Evolutionary conservation across 352 stramenopile genomes (phyloP).

Genomic region (Ophiocytium majus): DNA sequence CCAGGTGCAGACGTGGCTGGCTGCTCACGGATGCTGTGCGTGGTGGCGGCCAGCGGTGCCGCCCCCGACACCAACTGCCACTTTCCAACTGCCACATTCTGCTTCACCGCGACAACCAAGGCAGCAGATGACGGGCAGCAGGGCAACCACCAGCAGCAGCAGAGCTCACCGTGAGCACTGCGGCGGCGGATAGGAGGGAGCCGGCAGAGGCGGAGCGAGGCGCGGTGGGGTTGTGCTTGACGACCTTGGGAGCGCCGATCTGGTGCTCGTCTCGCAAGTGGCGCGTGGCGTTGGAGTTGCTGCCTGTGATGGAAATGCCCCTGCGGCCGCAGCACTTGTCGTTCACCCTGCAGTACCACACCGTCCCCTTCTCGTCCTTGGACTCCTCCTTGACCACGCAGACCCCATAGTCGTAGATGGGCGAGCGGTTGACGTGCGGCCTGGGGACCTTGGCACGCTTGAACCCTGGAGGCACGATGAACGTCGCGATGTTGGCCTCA

Average conservation of each 20-base stretch:
- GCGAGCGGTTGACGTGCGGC: slow-evolving; percentile 1
- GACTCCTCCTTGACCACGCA: not conserved
- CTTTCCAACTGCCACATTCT: not conserved
- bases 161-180: not conserved
- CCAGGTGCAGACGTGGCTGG: too few relatives aligned
- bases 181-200: not conserved
- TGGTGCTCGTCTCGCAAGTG: not conserved
- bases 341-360: slow-evolving; percentile 20
- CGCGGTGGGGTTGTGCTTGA: not conserved
- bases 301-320: not conserved
- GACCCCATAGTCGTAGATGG: slow-evolving; percentile 6
- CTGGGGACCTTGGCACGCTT: not conserved
- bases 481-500: not conserved
- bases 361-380: not conserved
- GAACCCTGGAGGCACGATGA: not conserved
- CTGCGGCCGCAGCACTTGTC: not conserved
- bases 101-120: not conserved
- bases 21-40: too few relatives aligned
- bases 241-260: not conserved
- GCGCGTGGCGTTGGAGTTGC: slow-evolving; percentile 17
- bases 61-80: not conserved
- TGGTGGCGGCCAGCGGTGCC: too few relatives aligned
- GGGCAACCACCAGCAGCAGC: not conserved
- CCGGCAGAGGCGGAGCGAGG: not conserved
- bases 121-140: not conserved